Evolutionary conservation across 805 yeast species (phyloP), one percentile per base, ranked within the genome.

Genomic region (Candida montana): DNA sequence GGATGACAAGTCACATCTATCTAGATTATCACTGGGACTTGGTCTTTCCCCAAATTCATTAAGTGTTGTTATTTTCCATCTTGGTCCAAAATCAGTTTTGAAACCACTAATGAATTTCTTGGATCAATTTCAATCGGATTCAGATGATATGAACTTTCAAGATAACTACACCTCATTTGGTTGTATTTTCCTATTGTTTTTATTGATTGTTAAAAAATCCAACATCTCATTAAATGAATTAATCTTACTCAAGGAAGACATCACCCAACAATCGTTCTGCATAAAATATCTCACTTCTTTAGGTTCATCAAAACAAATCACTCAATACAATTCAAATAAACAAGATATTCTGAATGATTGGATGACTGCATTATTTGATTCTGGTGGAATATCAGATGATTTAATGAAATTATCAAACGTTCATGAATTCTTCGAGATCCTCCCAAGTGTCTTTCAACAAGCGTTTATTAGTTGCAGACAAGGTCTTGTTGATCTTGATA

Each of bases 381-480:
- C 85, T 26, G 82, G 81, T 30, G 95, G 96, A 3, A 77, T 90
- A 29, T 81, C 95, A 0, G 97, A 91, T 61, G 90, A 84, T 33
- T 63, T 89, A 46, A 77, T 90, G 54, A 74, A 80, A 50, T 68
- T 79, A 10, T 75, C 85, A 1, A 69, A 81, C 7, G 74, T 83
- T 15, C 75, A 77, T 49, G 90, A 86, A 43, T 75, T 84, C 39
- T 75, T 83, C 46, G 69, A 71, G 29, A 62, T 90, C 27, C 73
- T 89, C 16, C 93, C 96, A 2, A 68, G 75, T 4, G 76, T 91
- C 21, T 77, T 87, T 53, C 79, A 79, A 46, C 90, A 87, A 55
- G 81, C 87, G 0, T 67, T 86, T 11, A 57, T 71, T 13, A 85
- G 95, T 1, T 68, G 77, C 37, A 71, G 73, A 18, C 61, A 71